A percentile compares a stretch with the other conserved stretches of the same genome.
Evolutionary conservation across 139 green algal species (phyloP).

Genomic region (Pseudopediastrum boryanum): DNA sequence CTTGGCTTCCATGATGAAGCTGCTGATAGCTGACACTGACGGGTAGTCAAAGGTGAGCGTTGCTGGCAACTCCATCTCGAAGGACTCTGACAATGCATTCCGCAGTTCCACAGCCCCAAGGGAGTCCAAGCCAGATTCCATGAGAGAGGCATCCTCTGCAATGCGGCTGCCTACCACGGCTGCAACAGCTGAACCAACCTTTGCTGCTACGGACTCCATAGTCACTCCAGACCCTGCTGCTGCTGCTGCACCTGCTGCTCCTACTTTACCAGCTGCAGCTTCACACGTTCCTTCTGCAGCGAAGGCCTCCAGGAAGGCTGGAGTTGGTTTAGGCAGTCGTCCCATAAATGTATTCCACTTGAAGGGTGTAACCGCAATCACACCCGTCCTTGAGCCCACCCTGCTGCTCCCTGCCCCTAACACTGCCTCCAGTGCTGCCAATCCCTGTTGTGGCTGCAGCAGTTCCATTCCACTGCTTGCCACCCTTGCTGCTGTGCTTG

Average conservation of each 20-base stretch:
- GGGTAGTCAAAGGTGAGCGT: conserved; percentile 89
- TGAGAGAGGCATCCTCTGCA: conserved; percentile 54
- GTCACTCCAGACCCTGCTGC: not conserved
- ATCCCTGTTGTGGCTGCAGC: conserved; percentile 54
- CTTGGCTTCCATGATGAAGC: conserved; percentile 30
- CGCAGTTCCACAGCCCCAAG: conserved; percentile 81
- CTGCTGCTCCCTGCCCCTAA: not conserved
- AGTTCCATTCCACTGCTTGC: conserved; percentile 72
- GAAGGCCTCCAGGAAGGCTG: conserved; percentile 44
- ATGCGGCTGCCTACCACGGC: conserved; percentile 54
- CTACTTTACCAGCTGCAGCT: not conserved
- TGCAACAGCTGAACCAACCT: conserved; percentile 39
- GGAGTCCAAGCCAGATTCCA: conserved; percentile 78
- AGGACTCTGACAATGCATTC: conserved; percentile 65
- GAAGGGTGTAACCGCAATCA: conserved; percentile 69
- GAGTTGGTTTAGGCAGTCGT: conserved; percentile 36
- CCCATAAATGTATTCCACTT: conserved; percentile 62
- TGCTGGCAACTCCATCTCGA: conserved; percentile 70
- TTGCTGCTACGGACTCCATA: not conserved
- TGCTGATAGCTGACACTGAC: conserved; percentile 41
- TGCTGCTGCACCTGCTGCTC: not conserved
- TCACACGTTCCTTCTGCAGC: not conserved
- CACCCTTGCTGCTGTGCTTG: conserved; percentile 50
- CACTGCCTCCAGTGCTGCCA: conserved; percentile 55
- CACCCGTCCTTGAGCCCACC: not conserved